phyloP scores from a whole-genome alignment of 2,329 filamentous ascomycete species.

The Chaetomiaceae sp. region DNA sequence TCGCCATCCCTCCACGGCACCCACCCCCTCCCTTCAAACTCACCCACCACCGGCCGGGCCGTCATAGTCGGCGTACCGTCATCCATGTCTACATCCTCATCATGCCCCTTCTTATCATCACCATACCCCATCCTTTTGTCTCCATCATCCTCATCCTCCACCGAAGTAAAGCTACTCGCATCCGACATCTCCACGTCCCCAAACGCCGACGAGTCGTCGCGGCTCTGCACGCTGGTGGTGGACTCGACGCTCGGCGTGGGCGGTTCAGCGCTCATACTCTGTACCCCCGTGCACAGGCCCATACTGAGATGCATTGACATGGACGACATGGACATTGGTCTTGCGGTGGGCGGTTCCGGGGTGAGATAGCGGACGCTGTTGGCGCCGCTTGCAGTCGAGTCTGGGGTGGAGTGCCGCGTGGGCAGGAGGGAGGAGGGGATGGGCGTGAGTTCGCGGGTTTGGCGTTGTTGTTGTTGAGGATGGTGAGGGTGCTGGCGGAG shows the following conservation, averaged over 20 bases:
- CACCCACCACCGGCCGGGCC: constrained; percentile 6
- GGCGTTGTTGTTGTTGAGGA: neutral
- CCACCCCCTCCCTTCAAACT: constrained; percentile 3
- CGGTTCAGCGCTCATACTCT: constrained; percentile 27
- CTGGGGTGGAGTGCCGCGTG: constrained; percentile 13
- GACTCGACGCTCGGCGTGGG: constrained; percentile 42
- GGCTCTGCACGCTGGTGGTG: constrained; percentile 23
- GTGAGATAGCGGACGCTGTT: constrained; percentile 2
- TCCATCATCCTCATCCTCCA: constrained; percentile 18
- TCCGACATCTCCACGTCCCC: constrained; percentile 51
- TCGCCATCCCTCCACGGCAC: constrained; percentile 14
- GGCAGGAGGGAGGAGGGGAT: constrained; percentile 9
- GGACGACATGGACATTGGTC: neutral
- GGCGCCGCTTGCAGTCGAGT: neutral
- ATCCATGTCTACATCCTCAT: constrained; percentile 19
- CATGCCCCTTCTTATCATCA: constrained; percentile 28
- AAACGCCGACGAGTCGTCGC: constrained; percentile 14
- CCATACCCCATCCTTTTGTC: constrained; percentile 18
- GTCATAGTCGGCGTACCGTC: constrained; percentile 21
- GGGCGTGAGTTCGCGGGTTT: constrained; percentile 13
- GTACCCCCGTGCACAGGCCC: neutral
- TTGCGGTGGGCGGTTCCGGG: neutral
- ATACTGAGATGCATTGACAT: neutral
- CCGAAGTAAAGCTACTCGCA: constrained; percentile 36
- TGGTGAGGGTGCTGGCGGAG: neutral